Base-by-base conservation (phyloP, 1,139 yeast genomes). In the Nakaseomyces nivariensis region DNA sequence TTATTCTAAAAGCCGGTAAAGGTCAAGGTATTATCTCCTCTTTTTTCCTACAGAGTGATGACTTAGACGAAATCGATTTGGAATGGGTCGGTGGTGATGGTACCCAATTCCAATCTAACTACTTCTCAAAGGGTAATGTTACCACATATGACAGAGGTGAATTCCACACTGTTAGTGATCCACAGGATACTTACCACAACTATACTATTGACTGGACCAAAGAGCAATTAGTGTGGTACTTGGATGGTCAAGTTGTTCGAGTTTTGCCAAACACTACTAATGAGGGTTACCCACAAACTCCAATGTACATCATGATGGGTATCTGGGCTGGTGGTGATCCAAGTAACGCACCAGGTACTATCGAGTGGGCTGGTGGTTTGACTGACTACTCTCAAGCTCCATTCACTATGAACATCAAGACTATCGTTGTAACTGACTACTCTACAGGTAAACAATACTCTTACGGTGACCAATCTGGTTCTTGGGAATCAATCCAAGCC, bases 251-350 rank as follows among this genome's bases (percentile, higher is more conserved):
- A 6, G 70, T 69, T 1, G 78, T 83, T n/a, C 76, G 95, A 66
- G 73, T 79, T 1, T 66, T 84, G 49, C 56, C 69, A n/a, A 71
- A 77, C 44, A 69, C 74, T 52, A 72, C 78, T 48, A 68, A 77
- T 34, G 73, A 77, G 54, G 89, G 88, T 1, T 85, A 75, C 63
- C 95, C 95, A 41, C 89, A 85, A 66, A 70, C 85, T 17, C 95
- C 95, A 36, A 85, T 85, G 92, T 75, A 73, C 54, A 65, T 86
- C 13, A 75, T 71, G 58, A 73, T 84, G 49, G 94, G 94, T 51
- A 61, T 76, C 8, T 85, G 94, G 94, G 89, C 92, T 22, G 94
- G 90, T 53, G 94, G 94, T 54, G 89, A 83, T 63, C 72, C 87
- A 17, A 61, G 71, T 40, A 83, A 83, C 60, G 72, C 74, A 6